Evolutionary conservation across 2,329 filamentous ascomycete species (phyloP), one percentile per base, ranked within the genome.

Genomic region (Penicillium sp.): DNA sequence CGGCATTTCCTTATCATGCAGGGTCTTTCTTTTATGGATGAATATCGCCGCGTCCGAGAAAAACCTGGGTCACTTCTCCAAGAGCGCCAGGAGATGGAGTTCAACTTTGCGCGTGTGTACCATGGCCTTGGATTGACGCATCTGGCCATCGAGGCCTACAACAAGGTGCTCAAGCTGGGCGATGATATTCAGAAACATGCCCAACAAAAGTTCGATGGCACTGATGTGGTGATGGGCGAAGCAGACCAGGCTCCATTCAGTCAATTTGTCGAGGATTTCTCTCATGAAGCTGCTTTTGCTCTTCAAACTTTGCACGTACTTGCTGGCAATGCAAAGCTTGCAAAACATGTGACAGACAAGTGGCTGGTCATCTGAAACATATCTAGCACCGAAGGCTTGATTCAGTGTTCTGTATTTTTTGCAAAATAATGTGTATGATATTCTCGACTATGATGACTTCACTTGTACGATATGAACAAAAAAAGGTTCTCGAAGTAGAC

Each of bases 1-100:
- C 80, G 94, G 1, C 93, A 97, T 67, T 93, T 89, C 66, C 83
- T 91, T 38, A 85, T 96, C 39, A 80, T 90, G 58, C 92, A 97
- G 69, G 94, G 91, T 0, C 81, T 96, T 46, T 79, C 86, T 0
- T 96, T 96, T 64, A 74, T 97, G 52, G 83, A 86, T 52, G 78
- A 84, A 33, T 95, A 95, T 72, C 86, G 88, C 60, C 78, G 84
- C 2, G 67, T 83, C 24, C 80, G 88, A 24, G 75, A 54, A 71
- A 76, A 54, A 69, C 67, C 72, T 29, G 73, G 70, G 6, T 68
- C 67, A 8, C 60, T 73, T 5, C 70, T 74, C 1, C 64, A 75
- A 18, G 74, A 86, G 62, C 73, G 78, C 45, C 87, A 90, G 66
- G 90, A 95, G 71, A 89, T 89, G 7, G 86, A 89, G 65, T 95